Base-by-base conservation (phyloP, 768 basidiomycete species). In the Phlebiopsis flavidoalba region DNA sequence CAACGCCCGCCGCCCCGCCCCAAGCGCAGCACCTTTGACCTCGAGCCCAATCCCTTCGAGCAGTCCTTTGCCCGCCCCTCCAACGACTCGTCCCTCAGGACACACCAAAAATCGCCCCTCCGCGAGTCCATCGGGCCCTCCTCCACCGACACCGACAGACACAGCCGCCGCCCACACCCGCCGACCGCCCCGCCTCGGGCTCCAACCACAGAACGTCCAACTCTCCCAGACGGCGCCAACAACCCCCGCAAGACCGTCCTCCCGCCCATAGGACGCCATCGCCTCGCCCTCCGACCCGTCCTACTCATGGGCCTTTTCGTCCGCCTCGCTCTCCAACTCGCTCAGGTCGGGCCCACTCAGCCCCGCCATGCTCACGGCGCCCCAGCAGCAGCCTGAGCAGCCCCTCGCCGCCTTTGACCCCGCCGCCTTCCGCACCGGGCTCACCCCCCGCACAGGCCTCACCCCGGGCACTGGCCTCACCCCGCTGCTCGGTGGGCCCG, bases 301-400 rank as follows among this genome's bases (percentile, higher is more conserved):
- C 22, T 83, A 82, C 60, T 72, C 71, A 59, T 86, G 93, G 91
- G 81, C 78, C 37, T 86, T 86, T 70, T 79, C 82, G 46, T 73
- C 81, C 14, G 71, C 74, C 24, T 79, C 85, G 47, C 75, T 88
- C 53, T 74, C 79, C 47, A 89, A 89, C 73, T 95, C 93, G 2
- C 84, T 98, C 36, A 87, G 96, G 50, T 83, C 95, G 0, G 96
- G 95, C 4, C 96, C 96, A 0, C 87, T 98, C 58, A 94, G 92
- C 5, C 96, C 96, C 33, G 95, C 96, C 58, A 96, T 98, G 93
- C 87, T 97, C 61, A 86, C 92, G 26, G 96, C 91, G 8, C 95
- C 94, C 3, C 87, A 85, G 71, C 67, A 66, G 50, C 79, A 79
- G 51, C 65, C 75, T 55, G 68, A 72, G 22, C 63, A 72, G 50